phyloP scores from a whole-genome alignment of 2,329 filamentous ascomycete genomes.

The Alternaria sp. region DNA sequence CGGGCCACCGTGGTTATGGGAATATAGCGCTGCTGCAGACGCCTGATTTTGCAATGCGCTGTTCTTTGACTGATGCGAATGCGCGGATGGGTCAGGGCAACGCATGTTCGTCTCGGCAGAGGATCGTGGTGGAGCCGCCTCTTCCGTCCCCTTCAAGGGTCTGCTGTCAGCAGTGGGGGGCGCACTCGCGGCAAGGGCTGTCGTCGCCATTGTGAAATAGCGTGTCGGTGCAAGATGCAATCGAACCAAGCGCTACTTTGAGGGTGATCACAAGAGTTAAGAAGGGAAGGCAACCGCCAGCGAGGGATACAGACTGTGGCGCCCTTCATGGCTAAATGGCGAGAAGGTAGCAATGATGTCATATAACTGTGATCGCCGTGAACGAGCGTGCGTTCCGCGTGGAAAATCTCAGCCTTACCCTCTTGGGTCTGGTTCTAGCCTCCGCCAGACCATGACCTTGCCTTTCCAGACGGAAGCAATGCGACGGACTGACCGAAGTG shows the following conservation, averaged over 20 bases:
- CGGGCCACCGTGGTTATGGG: slow-evolving; percentile 52
- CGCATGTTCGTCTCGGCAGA: slow-evolving; percentile 32
- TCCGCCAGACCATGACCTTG: slow-evolving; percentile 19
- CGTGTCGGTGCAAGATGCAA: not conserved
- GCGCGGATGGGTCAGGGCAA: slow-evolving; percentile 57
- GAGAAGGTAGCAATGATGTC: slow-evolving; percentile 42
- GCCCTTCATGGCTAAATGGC: slow-evolving; percentile 34
- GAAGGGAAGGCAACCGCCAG: slow-evolving; percentile 2
- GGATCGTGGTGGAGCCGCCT: slow-evolving; percentile 31
- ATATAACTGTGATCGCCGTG: slow-evolving; percentile 30
- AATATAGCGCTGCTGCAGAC: slow-evolving; percentile 68
- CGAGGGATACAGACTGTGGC: slow-evolving; percentile 8
- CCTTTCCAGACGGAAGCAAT: slow-evolving; percentile 1
- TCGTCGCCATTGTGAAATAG: slow-evolving; percentile 36
- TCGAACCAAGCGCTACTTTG: slow-evolving; percentile 1
- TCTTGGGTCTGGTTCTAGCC: slow-evolving; percentile 16
- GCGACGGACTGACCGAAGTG: slow-evolving; percentile 6
- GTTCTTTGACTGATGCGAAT: slow-evolving; percentile 40
- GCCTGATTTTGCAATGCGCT: slow-evolving; percentile 59
- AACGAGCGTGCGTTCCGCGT: slow-evolving; percentile 15
- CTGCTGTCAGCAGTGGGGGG: slow-evolving; percentile 32
- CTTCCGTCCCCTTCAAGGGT: slow-evolving; percentile 30
- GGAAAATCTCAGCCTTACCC: slow-evolving; percentile 13
- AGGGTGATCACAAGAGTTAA: not conserved
- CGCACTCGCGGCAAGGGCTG: slow-evolving; percentile 28